phyloP scores from a whole-genome alignment of 129 eudicot species.

The Apium graveolens region DNA sequence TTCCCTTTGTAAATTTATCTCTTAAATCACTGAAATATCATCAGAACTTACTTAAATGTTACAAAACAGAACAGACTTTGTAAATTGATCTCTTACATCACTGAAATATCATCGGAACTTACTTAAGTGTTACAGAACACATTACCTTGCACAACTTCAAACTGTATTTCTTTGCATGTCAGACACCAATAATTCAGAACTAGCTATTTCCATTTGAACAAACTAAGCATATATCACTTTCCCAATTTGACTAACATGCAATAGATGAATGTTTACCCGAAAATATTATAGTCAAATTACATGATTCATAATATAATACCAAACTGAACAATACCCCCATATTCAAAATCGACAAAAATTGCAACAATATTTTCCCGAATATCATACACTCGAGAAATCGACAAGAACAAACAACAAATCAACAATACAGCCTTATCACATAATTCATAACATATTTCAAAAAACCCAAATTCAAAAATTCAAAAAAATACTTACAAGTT shows the following conservation, averaged over 20 bases:
- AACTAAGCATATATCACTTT: neutral
- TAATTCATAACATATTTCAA: neutral
- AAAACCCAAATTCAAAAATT: neutral
- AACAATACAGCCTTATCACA: neutral
- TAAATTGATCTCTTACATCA: neutral
- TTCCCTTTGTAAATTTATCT: neutral
- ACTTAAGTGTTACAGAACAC: neutral
- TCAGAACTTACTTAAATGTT: neutral
- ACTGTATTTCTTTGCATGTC: neutral
- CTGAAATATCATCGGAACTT: neutral
- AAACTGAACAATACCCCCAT: neutral
- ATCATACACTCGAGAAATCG: neutral
- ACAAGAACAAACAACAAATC: too few relatives aligned
- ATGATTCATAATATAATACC: too few relatives aligned
- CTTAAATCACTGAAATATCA: neutral
- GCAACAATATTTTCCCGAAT: neutral
- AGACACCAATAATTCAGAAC: neutral
- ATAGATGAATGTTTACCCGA: neutral
- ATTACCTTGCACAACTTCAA: neutral
- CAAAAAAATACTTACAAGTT: slow-evolving; percentile 47
- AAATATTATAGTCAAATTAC: too few relatives aligned
- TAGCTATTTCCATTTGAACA: neutral
- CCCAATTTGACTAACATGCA: neutral
- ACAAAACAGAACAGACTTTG: neutral
- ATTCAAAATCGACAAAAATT: neutral